Base-by-base conservation (phyloP, 2,329 filamentous ascomycete genomes). In the Colletotrichum sublineola region DNA sequence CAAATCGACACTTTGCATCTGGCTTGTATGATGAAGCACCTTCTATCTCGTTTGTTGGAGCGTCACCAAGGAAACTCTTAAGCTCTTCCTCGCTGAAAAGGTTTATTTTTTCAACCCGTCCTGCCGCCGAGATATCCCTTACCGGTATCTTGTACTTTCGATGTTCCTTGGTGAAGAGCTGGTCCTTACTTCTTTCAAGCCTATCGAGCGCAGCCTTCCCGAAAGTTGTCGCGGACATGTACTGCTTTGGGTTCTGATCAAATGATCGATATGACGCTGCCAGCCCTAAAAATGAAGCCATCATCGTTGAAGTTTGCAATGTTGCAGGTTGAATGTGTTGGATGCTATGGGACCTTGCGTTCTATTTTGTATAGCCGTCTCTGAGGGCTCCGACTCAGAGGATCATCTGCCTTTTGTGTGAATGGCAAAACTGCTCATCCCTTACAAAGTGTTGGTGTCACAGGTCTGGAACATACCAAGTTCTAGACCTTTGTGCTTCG, bases 1-100 rank as follows among this genome's bases (percentile, higher is more conserved):
- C 33, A 7, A 65, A 65, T n/a, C 63, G 63, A 24, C 63, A 65
- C 24, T 48, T 65, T 14, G 6, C 14, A 5, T 65, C 63, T 8
- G 11, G 9, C 6, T 29, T 56, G 24, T 15, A 44, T 5, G 31
- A 9, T 14, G 44, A 36, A 15, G 14, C 2, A 50, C 2, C n/a
- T 15, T 5, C 15, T 20, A 3, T n/a, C n/a, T 7, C 42, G 11
- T 14, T 36, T 14, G 18, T 9, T 8, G 46, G 46, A 7, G 18
- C 12, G 40, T 50, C 50, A 0, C 50, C 24, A 5, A 65, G n/a
- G 3, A 44, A 8, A 1, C n/a, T 8, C n/a, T 38, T 42, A 1
- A 57, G 14, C 1, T 33, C 8, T 5, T 18, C 11, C 3, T 53
- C 50, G 11, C 11, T 56, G 14, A 31, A 4, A 3, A 64, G 9